Conservation (phyloP, 108 stramenopile genomes). For the Conticribra weissflogii region DNA sequence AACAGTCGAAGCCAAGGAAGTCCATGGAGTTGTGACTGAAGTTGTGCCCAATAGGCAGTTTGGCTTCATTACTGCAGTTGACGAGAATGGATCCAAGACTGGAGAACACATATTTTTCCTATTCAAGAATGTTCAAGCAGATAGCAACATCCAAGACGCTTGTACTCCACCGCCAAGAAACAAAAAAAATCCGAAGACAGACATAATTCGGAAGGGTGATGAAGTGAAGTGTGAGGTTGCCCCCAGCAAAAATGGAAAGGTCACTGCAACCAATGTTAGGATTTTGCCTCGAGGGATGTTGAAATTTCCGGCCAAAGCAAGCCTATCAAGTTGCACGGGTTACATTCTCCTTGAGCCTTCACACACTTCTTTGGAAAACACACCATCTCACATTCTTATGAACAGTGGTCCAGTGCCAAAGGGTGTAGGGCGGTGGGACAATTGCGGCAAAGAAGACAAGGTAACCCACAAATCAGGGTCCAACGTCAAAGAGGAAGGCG, state of each 20-base stretch:
- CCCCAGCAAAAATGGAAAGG: slow-evolving; percentile 66
- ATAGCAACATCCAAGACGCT: slow-evolving; percentile 28
- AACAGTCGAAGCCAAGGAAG: neutral
- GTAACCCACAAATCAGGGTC: slow-evolving; percentile 16
- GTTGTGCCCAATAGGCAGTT: slow-evolving; percentile 68
- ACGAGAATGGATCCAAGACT: slow-evolving; percentile 61
- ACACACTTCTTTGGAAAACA: slow-evolving; percentile 60
- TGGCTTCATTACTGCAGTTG: slow-evolving; percentile 78
- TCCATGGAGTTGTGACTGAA: slow-evolving; percentile 70
- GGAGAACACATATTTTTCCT: slow-evolving; percentile 74
- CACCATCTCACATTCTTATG: slow-evolving; percentile 32
- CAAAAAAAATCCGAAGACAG: slow-evolving; percentile 16
- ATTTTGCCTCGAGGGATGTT: slow-evolving; percentile 65
- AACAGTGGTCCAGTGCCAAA: slow-evolving; percentile 20
- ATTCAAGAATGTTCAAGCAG: slow-evolving; percentile 26
- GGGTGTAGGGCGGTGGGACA: slow-evolving; percentile 58
- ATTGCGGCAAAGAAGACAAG: slow-evolving; percentile 46
- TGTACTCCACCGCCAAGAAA: slow-evolving; percentile 12
- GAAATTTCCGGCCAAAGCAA: slow-evolving; percentile 53
- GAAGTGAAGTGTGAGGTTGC: slow-evolving; percentile 76
- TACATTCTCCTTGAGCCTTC: slow-evolving; percentile 79
- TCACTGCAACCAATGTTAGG: slow-evolving; percentile 58
- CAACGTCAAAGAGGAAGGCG: slow-evolving; percentile 57
- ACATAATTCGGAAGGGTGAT: slow-evolving; percentile 57
- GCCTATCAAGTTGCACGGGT: slow-evolving; percentile 61